Percentiles rank a stretch among this genome's conserved stretches.
Conservation (phyloP, 2,329 filamentous ascomycete genomes). For the Spiromastix sp. region DNA sequence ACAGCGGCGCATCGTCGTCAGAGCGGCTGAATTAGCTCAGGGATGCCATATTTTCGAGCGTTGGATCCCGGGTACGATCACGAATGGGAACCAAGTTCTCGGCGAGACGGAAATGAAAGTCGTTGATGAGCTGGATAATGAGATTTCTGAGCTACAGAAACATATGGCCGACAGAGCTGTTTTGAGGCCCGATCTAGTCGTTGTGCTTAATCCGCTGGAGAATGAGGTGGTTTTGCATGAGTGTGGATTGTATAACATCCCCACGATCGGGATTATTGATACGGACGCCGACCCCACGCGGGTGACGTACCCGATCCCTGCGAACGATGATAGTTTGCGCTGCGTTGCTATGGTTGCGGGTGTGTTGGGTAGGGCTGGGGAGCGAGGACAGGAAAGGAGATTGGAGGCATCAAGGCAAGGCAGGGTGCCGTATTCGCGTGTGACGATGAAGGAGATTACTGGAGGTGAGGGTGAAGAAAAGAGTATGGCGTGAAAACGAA, state of each 20-base stretch:
- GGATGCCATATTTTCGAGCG: conserved; percentile 85
- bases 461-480: too few relatives aligned
- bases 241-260: conserved; percentile 77
- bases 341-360: conserved; percentile 73
- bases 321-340: conserved; percentile 91
- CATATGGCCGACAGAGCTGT: conserved; percentile 54
- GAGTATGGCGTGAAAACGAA: too few relatives aligned
- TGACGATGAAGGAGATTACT: neutral
- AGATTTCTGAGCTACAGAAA: conserved; percentile 53
- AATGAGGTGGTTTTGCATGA: conserved; percentile 87
- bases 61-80: conserved; percentile 86
- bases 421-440: conserved; percentile 44
- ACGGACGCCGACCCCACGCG: conserved; percentile 86
- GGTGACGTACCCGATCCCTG: conserved; percentile 93
- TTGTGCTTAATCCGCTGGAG: conserved; percentile 86
- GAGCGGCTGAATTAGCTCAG: conserved; percentile 64
- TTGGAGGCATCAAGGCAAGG: conserved; percentile 53
- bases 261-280: conserved; percentile 90
- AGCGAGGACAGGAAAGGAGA: conserved; percentile 62
- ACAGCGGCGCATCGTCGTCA: conserved; percentile 70
- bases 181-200: conserved; percentile 77
- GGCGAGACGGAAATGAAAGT: conserved; percentile 58
- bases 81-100: conserved; percentile 87
- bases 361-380: conserved; percentile 72
- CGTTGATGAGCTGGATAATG: conserved; percentile 63